Percentiles rank a stretch among this genome's conserved stretches.
Evolutionary conservation across 2,329 filamentous ascomycete species (phyloP).

Genomic region (Seiridium cupressi): DNA sequence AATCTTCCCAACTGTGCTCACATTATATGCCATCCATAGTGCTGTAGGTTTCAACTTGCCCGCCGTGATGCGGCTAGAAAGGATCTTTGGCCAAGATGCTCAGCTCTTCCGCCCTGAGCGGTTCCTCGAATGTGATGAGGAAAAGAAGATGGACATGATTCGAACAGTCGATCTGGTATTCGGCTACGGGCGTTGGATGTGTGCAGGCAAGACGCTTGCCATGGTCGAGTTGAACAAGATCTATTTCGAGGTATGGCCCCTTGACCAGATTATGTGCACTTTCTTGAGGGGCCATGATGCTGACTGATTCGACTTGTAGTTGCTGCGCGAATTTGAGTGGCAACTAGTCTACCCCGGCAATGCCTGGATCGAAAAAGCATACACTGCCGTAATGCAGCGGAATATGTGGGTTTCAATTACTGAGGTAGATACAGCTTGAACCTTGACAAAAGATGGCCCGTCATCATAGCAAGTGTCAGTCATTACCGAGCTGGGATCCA

Average conservation of each 20-base stretch:
- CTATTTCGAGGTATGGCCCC: conserved; percentile 34
- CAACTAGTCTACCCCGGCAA: conserved; percentile 14
- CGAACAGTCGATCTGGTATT: conserved; percentile 36
- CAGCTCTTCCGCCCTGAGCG: conserved; percentile 30
- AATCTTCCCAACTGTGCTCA: background rate
- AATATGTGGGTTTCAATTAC: conserved; percentile 19
- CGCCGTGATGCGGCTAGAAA: conserved; percentile 22
- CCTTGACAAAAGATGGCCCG: too few relatives aligned
- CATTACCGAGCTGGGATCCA: too few relatives aligned
- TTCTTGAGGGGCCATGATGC: too few relatives aligned
- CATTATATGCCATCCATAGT: background rate
- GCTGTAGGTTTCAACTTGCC: conserved; percentile 29
- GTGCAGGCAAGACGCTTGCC: conserved; percentile 39
- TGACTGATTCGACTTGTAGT: background rate
- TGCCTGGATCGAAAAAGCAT: conserved; percentile 13
- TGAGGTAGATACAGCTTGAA: background rate
- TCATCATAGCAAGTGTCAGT: too few relatives aligned
- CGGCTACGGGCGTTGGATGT: conserved; percentile 35
- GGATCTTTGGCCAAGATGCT: conserved; percentile 26
- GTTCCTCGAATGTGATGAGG: conserved; percentile 25
- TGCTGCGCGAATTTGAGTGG: conserved; percentile 20
- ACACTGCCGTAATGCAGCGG: conserved; percentile 16
- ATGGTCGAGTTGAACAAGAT: conserved; percentile 41
- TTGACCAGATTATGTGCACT: background rate
- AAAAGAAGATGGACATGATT: conserved; percentile 27